phyloP scores from a whole-genome alignment of 768 basidiomycete species.

The Mycena metata region DNA sequence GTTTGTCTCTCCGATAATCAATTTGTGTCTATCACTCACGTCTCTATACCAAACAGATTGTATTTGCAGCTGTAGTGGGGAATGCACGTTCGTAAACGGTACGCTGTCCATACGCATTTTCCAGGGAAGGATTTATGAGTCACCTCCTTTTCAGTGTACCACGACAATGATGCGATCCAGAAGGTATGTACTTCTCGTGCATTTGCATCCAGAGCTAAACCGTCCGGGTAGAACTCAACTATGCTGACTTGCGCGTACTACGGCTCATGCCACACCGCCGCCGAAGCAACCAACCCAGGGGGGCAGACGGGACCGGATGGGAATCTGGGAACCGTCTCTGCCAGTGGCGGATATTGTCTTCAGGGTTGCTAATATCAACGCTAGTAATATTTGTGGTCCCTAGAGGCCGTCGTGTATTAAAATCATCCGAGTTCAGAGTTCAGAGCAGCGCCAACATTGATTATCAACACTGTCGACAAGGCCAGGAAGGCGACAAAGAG shows the following conservation, averaged over 20 bases:
- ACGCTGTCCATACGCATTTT: neutral
- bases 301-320: slow-evolving; percentile 1
- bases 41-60: slow-evolving; percentile 17
- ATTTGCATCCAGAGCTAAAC: neutral
- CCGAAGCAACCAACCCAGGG: slow-evolving; percentile 4
- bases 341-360: slow-evolving; percentile 4
- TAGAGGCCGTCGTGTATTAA: no score
- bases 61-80: slow-evolving; percentile 16
- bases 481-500: no score
- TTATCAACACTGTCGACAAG: no score
- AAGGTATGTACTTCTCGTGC: neutral
- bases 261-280: neutral
- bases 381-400: no score
- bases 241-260: slow-evolving; percentile 7
- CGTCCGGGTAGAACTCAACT: neutral
- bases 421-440: no score
- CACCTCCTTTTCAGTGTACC: slow-evolving; percentile 5
- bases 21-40: neutral
- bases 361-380: neutral
- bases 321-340: neutral
- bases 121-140: neutral
- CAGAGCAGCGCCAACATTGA: no score
- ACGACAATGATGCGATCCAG: neutral
- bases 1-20: neutral
- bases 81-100: slow-evolving; percentile 29